Base-by-base conservation (phyloP, 176 grass and related monocot species). In the Thalia dealbata region DNA sequence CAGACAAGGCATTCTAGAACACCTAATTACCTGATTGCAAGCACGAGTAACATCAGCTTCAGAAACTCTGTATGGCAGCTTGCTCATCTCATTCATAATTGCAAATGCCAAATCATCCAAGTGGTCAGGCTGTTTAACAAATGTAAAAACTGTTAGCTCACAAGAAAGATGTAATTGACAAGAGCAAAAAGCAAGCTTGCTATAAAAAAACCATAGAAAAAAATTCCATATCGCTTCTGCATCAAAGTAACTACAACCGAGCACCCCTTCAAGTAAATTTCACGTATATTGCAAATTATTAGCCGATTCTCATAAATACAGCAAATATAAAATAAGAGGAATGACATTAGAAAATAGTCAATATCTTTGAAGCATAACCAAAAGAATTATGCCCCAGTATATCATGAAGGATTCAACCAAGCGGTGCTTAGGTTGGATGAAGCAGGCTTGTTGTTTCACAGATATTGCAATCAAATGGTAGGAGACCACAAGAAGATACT, bases 41-140 rank as follows among this genome's bases (percentile, higher is more conserved):
- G 93, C 93, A 75, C 93, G 89, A 70, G 86, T 92, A 84, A 97
- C 89, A 84, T 97, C 93, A 61, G 92, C 89, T 81, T 97, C 93
- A 1, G 76, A 86, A 68, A 97, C 93, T 63, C 89, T 79, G 81
- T 97, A 97, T 21, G 93, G 92, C 52, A 97, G 76, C 82, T 92
- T 97, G 85, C 89, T 97, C 67, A 97, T 82, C 46, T 91, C 89
- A 45, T 88, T 77, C 93, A 97, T 97, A 80, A 97, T 97, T 76
- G 93, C 93, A 86, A 74, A 92, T 65, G 93, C 82, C 76, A 97
- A 81, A 75, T 97, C 93, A 78, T 90, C 89, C 89, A 97, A 90
- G 81, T 82, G 85, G 82, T 97, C 93, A 76, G 93, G 78, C 93
- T 97, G 78, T 35, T 83, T 69, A 84, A 10, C 4, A 52, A 83